Percentiles rank a stretch among this genome's conserved stretches.
Evolutionary conservation across 129 eudicot genomes (phyloP).

Genomic region (Lonicera japonica): DNA sequence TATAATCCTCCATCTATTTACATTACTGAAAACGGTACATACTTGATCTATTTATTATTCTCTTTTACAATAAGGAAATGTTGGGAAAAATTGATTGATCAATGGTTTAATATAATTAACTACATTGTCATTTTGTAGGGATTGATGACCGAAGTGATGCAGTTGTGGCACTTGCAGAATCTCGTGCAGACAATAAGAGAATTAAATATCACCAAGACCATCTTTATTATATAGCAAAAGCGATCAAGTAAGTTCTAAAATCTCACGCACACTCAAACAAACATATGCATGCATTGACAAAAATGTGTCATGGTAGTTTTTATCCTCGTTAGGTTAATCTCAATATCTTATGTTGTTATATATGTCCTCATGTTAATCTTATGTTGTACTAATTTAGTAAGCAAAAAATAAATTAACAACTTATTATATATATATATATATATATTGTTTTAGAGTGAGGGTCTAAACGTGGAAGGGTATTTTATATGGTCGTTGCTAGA

Average conservation of each 20-base stretch:
- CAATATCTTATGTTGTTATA: no score
- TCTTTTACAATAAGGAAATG: neutral
- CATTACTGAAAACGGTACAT: slow-evolving; percentile 18
- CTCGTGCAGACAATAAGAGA: neutral
- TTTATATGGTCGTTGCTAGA: slow-evolving; percentile 14
- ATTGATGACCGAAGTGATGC: neutral
- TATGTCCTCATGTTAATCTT: no score
- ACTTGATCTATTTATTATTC: neutral
- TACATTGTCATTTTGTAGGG: neutral
- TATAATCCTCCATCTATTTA: neutral
- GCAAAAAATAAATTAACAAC: neutral
- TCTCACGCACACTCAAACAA: neutral
- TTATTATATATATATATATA: neutral
- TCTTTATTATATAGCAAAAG: neutral
- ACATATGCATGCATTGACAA: no score
- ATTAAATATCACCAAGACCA: neutral
- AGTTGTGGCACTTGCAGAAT: neutral
- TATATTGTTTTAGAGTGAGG: neutral
- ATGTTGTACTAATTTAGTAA: no score
- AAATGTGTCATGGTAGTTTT: no score
- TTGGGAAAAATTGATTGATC: no score
- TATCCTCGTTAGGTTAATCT: no score
- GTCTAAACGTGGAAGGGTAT: slow-evolving; percentile 9
- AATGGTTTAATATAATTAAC: no score
- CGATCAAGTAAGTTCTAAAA: neutral